phyloP scores from a whole-genome alignment of 192 early-diverging fungal species.

The Linderina pennispora region DNA sequence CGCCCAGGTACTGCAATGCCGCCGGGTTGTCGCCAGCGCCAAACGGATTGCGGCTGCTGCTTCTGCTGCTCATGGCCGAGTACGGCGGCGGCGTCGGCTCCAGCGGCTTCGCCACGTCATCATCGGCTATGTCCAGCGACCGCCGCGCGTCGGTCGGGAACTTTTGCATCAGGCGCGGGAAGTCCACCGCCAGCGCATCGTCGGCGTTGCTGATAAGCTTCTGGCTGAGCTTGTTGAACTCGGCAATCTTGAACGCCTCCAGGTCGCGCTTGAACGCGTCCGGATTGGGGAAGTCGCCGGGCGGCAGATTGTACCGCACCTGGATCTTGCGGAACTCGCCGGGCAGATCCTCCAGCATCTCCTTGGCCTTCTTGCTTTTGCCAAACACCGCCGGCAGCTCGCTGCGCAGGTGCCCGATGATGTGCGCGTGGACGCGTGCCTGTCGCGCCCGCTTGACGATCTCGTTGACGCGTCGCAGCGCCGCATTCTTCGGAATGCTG shows the following conservation, averaged over 20 bases:
- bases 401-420: constrained; percentile 74
- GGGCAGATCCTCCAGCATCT: constrained; percentile 64
- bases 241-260: constrained; percentile 69
- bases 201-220: constrained; percentile 63
- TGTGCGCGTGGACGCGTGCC: constrained; percentile 77
- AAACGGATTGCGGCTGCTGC: constrained; percentile 58
- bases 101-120: neutral
- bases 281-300: constrained; percentile 80
- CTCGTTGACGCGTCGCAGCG: constrained; percentile 82
- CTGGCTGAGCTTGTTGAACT: constrained; percentile 70
- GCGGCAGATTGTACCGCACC: constrained; percentile 60
- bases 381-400: constrained; percentile 83
- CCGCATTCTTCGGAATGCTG: constrained; percentile 71
- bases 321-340: constrained; percentile 73
- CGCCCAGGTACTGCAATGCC: constrained; percentile 18
- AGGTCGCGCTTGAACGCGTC: constrained; percentile 65
- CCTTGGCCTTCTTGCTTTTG: constrained; percentile 67
- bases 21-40: constrained; percentile 55
- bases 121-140: constrained; percentile 24
- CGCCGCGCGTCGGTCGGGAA: constrained; percentile 54
- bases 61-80: constrained; percentile 30
- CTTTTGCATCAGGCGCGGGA: constrained; percentile 68
- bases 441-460: constrained; percentile 80
- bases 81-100: constrained; percentile 34
- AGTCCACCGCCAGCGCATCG: constrained; percentile 66